Percentiles rank a stretch among this genome's conserved stretches.
Conservation (phyloP, 2,329 filamentous ascomycete genomes). For the Ophiostoma populinum region DNA sequence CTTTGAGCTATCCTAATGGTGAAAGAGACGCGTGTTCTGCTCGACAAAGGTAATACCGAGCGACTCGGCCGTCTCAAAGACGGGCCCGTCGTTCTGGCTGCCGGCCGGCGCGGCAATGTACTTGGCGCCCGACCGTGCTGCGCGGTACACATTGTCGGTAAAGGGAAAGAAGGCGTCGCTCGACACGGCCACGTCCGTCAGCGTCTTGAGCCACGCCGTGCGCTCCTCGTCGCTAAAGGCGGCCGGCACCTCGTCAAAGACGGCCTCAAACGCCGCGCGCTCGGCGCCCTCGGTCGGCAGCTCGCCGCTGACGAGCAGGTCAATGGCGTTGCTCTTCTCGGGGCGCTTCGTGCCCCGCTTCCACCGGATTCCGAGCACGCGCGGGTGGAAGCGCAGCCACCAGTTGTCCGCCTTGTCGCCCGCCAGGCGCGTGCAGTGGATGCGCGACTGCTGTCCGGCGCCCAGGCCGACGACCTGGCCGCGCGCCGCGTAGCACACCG, state of each 20-base stretch:
- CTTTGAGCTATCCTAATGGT: conserved; percentile 45
- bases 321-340: conserved; percentile 97
- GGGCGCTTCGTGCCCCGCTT: conserved; percentile 94
- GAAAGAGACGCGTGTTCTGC: conserved; percentile 86
- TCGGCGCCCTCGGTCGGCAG: conserved; percentile 72
- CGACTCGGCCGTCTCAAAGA: conserved; percentile 82
- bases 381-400: conserved; percentile 97
- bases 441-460: conserved; percentile 91
- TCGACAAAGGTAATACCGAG: conserved; percentile 87
- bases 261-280: conserved; percentile 67
- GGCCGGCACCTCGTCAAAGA: conserved; percentile 77
- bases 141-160: conserved; percentile 92
- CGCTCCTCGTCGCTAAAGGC: conserved; percentile 75
- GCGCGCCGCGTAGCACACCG: conserved; percentile 89
- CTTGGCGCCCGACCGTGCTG: conserved; percentile 74
- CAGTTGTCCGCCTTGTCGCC: conserved; percentile 98
- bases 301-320: conserved; percentile 81
- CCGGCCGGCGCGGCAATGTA: conserved; percentile 90
- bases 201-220: conserved; percentile 67
- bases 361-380: conserved; percentile 78
- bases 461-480: conserved; percentile 89
- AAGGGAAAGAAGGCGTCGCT: conserved; percentile 99
- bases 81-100: conserved; percentile 67
- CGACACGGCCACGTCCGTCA: conserved; percentile 68
- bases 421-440: conserved; percentile 93